Evolutionary conservation across 164 flowering plant genomes (phyloP).

Genomic region (Dillenia suffruticosa): DNA sequence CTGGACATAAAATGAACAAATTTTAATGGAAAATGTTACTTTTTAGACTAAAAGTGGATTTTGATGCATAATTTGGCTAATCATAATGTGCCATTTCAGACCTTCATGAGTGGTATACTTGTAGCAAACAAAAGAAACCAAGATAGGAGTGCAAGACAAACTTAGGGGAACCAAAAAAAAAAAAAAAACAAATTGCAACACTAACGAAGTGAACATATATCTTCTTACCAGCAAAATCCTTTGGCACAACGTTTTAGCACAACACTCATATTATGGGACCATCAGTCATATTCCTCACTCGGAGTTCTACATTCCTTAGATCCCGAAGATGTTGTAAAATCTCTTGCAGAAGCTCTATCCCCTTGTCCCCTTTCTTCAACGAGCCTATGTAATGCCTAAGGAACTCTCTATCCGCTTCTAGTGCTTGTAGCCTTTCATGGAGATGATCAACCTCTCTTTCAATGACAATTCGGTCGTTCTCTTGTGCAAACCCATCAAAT

Average conservation of each 20-base stretch:
- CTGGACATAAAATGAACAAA: too few relatives aligned
- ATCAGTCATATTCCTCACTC: conserved; percentile 47
- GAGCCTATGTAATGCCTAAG: conserved; percentile 78
- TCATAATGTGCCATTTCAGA: too few relatives aligned
- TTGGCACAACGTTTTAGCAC: not conserved
- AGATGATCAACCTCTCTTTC: conserved; percentile 85
- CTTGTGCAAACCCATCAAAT: conserved; percentile 19
- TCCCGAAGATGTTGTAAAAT: conserved; percentile 83
- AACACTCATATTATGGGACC: conserved; percentile 16
- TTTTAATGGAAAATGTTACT: too few relatives aligned
- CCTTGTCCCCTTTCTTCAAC: conserved; percentile 83
- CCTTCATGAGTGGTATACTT: too few relatives aligned
- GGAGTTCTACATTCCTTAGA: conserved; percentile 65
- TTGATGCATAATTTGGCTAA: too few relatives aligned
- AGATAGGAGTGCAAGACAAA: too few relatives aligned
- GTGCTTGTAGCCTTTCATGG: conserved; percentile 82
- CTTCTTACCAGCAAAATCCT: not conserved
- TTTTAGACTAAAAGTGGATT: too few relatives aligned
- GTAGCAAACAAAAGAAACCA: too few relatives aligned
- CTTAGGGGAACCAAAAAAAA: too few relatives aligned
- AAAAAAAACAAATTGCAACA: too few relatives aligned
- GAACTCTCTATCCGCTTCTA: conserved; percentile 86
- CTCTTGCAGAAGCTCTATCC: conserved; percentile 81
- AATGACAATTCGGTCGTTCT: conserved; percentile 37
- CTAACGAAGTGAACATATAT: too few relatives aligned